A percentile compares a stretch with the other conserved stretches of the same genome.
Conservation (phyloP, 2,329 filamentous ascomycete species). For the Microsporum canis region DNA sequence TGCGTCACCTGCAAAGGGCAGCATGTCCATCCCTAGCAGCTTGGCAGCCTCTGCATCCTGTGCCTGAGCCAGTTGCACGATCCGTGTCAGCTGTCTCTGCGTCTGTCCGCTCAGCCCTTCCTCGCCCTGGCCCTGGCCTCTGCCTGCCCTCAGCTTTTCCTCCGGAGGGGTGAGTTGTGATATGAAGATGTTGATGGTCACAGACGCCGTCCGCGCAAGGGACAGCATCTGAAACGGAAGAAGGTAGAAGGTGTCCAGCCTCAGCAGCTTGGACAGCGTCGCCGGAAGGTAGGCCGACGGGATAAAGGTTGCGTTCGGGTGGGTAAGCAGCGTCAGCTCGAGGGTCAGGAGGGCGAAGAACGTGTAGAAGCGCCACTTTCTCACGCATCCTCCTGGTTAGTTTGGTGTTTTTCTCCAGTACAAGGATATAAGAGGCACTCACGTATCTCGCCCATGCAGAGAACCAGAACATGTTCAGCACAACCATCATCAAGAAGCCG, state of each 20-base stretch:
- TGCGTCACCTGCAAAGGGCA: constrained; percentile 66
- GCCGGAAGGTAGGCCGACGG: constrained; percentile 24
- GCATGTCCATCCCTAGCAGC: constrained; percentile 65
- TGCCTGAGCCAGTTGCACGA: constrained; percentile 49
- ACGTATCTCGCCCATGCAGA: constrained; percentile 37
- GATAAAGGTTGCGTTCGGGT: constrained; percentile 35
- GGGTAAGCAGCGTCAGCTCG: constrained; percentile 47
- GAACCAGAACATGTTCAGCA: constrained; percentile 34
- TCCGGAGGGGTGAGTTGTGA: constrained; percentile 66
- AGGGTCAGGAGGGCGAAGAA: constrained; percentile 45
- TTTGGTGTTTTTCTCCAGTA: not conserved
- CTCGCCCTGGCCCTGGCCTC: constrained; percentile 18
- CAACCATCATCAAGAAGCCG: constrained; percentile 26
- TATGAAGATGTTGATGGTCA: constrained; percentile 74
- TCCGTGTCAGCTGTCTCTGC: constrained; percentile 53
- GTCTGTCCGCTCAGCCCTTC: constrained; percentile 36
- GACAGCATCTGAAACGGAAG: constrained; percentile 76
- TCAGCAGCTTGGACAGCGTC: constrained; percentile 21
- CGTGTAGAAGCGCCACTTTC: constrained; percentile 41
- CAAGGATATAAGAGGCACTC: constrained; percentile 16
- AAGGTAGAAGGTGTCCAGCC: constrained; percentile 39
- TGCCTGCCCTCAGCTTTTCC: constrained; percentile 23
- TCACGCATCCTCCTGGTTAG: not conserved
- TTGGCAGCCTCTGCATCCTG: constrained; percentile 59
- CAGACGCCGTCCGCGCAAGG: constrained; percentile 60